Evolutionary conservation across 2,329 filamentous ascomycete species (phyloP), one percentile per base, ranked within the genome.

Genomic region (Didymella exigua): DNA sequence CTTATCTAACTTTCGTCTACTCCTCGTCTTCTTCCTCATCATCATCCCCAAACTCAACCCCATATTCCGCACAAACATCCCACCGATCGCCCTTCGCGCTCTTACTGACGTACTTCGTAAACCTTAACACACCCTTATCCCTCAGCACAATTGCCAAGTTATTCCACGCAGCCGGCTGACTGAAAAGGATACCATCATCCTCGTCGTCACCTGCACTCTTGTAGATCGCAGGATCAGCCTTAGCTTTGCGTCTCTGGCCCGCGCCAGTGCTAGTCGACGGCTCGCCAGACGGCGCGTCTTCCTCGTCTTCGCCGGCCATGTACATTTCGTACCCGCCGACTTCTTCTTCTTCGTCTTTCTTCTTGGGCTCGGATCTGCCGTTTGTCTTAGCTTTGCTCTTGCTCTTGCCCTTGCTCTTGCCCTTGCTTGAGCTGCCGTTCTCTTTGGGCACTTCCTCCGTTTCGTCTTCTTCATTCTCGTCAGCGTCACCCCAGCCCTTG

Each of bases 81-180:
- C 93, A 98, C 37, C 95, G 83, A 76, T 98, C 95, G 0, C 95
- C 95, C 69, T 85, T 85, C 7, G 95, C 95, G 45, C 83, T 85
- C 56, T 82, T 82, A 75, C 89, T 96, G 19, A 99, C 89, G 74
- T 98, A 99, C 80, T 98, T 99, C 69, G 98, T 92, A 72, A 99
- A 99, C 73, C 91, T 88, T 70, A 99, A 81, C 13, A 89, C 89
- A 13, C 91, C 93, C 63, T 85, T 86, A 72, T 99, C 95, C 54
- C 95, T 84, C 63, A 98, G 79, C 27, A 98, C 95, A 62, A 99
- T 86, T 61, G 89, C 92, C 79, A 99, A 82, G 61, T 89, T 91
- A 75, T 98, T 98, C 95, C 95, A 99, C 7, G 80, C 79, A 2
- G 88, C 86, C 0, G 86, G 82, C 66, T 86, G 87, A 41, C 83